Evolutionary conservation across 345 rosid species (phyloP).

Genomic region (Dovyalis caffra): DNA sequence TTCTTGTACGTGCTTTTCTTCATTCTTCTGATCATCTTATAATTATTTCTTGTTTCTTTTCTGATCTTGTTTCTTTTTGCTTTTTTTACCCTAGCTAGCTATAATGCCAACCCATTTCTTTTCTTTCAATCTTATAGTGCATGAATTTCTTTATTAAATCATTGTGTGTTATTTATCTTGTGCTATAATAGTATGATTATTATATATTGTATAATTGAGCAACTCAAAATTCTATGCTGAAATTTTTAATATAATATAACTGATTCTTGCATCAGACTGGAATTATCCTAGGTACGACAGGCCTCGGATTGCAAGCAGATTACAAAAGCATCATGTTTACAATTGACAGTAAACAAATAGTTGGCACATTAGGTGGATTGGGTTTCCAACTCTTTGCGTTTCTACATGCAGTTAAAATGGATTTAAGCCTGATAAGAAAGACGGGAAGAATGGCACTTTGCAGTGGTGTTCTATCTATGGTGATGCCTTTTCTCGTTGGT

Average conservation of each 20-base stretch:
- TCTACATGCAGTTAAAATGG: constrained; percentile 32
- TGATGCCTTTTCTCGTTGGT: neutral
- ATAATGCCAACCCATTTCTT: neutral
- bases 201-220: too few relatives aligned
- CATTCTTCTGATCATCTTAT: neutral
- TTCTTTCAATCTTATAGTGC: too few relatives aligned
- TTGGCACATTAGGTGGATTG: constrained; percentile 10
- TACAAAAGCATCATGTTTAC: constrained; percentile 21
- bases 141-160: neutral
- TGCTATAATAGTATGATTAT: neutral
- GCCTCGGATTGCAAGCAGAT: constrained; percentile 15
- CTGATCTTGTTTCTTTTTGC: neutral
- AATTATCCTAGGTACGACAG: constrained; percentile 35
- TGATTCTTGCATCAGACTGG: constrained; percentile 28
- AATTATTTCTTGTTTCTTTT: neutral
- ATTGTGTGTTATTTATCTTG: neutral
- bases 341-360: neutral
- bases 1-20: constrained; percentile 11
- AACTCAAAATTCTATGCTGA: too few relatives aligned
- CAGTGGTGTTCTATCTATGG: constrained; percentile 16
- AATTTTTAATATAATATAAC: too few relatives aligned
- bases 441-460: constrained; percentile 22
- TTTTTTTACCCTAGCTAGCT: neutral
- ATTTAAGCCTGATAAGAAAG: constrained; percentile 14
- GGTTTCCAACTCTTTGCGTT: constrained; percentile 36